A percentile compares a stretch with the other conserved stretches of the same genome.
These are phyloP conservation scores for Paramecium caudatum DNA, from an alignment of 73 alveolate species.

Conservation along the genomic window DNA sequence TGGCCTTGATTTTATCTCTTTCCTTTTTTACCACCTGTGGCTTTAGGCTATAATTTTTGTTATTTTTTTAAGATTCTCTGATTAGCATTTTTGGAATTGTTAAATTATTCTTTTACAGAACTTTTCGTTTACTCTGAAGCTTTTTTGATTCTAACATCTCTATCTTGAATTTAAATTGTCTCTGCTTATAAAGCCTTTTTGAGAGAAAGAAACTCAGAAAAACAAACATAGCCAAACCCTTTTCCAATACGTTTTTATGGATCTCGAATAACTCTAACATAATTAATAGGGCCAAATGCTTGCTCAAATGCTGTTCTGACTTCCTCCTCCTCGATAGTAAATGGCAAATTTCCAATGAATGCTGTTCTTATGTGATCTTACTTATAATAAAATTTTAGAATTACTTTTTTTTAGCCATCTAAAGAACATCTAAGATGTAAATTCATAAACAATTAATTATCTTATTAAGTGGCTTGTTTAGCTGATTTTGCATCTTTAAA, in stretches of 20 bases:
- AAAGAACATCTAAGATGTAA: slow-evolving; percentile 88
- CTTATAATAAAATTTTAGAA: neutral
- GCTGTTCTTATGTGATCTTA: slow-evolving; percentile 79
- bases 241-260: slow-evolving; percentile 82
- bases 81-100: slow-evolving; percentile 64
- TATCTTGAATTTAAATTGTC: slow-evolving; percentile 71
- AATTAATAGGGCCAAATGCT: slow-evolving; percentile 78
- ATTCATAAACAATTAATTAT: slow-evolving; percentile 80
- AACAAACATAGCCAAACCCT: slow-evolving; percentile 87
- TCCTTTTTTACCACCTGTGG: neutral
- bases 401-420: slow-evolving; percentile 71
- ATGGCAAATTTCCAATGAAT: slow-evolving; percentile 87
- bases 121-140: slow-evolving; percentile 77
- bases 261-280: slow-evolving; percentile 87
- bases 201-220: slow-evolving; percentile 74
- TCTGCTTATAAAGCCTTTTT: slow-evolving; percentile 77
- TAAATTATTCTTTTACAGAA: neutral
- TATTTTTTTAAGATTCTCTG: neutral
- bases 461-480: slow-evolving; percentile 78
- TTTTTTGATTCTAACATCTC: slow-evolving; percentile 82
- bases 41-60: neutral
- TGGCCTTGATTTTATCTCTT: neutral
- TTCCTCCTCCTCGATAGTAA: slow-evolving; percentile 85
- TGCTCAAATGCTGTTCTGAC: slow-evolving; percentile 81
- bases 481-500: slow-evolving; percentile 73